Base-by-base conservation (phyloP, 73 alveolate species). In the Symbiodinium natans region DNA sequence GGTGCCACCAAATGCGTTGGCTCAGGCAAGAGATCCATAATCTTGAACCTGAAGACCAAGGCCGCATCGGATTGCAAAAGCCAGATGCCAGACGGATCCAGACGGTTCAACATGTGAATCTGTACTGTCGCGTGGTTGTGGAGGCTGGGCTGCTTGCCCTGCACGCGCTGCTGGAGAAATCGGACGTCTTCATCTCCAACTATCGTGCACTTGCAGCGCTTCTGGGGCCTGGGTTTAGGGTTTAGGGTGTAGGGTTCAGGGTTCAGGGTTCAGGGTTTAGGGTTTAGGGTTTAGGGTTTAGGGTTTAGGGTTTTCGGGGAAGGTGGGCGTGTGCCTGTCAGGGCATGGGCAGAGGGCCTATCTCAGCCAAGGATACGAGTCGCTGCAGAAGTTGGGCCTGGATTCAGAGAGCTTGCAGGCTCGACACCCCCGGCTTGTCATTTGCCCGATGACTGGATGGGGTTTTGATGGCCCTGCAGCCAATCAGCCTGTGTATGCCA, bases 361-460 rank as follows among this genome's bases (percentile, higher is more conserved):
- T 0, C 2, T 2, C 15, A 63, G 77, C 77, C 77, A 21, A 63
- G 80, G 80, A 17, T 63, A 63, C 36, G 80, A 63, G 80, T 63
- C 80, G 17, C 27, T 63, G 80, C 80, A 27, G 40, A 31, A 36
- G 36, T 36, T 63, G 36, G 80, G 80, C 38, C 36, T 63, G 40
- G 80, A 63, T 0, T 5, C 31, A 5, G 80, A 63, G 7, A n/a
- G 40, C 40, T 7, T 25, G 0, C 80, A 23, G 4, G 21, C 38
- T 23, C 80, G 36, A 25, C 27, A 63, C 36, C 80, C 80, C 21
- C 80, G 80, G 80, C 80, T 63, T 17, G 27, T 63, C 80, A 23
- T 63, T 36, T 63, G 80, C 33, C 80, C 80, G 11, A 63, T 63
- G 80, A 63, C 80, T 36, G 80, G 80, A 63, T 63, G 80, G 80